These are phyloP conservation scores for Podospora tetraspora DNA, from an alignment of 495 filamentous ascomycete genomes.

Conservation along the genomic window DNA sequence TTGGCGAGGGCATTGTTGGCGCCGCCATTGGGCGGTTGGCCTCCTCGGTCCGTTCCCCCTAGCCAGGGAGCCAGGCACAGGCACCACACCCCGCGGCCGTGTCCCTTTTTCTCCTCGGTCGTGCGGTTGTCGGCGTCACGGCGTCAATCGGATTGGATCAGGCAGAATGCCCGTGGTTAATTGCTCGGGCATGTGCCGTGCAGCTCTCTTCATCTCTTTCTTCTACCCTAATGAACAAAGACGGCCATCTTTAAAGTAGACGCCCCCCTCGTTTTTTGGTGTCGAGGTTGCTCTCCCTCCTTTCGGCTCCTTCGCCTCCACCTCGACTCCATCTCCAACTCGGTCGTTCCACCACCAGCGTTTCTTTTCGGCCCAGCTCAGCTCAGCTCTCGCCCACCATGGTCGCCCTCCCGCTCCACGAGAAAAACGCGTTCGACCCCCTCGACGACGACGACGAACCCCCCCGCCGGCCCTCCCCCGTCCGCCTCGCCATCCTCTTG, in stretches of 20 bases:
- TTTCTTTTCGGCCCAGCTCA: neutral
- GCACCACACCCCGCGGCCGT: too few relatives aligned
- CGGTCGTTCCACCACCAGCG: too few relatives aligned
- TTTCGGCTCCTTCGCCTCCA: neutral
- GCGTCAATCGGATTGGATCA: neutral
- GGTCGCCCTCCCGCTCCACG: neutral
- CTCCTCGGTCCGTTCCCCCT: too few relatives aligned
- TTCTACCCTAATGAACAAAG: neutral
- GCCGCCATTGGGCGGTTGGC: neutral
- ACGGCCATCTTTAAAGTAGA: neutral
- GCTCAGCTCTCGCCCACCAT: neutral
- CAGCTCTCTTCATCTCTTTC: neutral
- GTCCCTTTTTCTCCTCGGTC: neutral
- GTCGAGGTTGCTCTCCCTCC: too few relatives aligned
- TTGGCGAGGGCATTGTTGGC: too few relatives aligned
- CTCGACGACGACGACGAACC: neutral
- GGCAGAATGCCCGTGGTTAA: neutral
- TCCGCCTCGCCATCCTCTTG: conserved; percentile 1
- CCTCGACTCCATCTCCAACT: neutral
- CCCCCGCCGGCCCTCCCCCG: neutral
- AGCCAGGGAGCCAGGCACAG: too few relatives aligned
- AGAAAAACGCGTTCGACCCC: neutral
- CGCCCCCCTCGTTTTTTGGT: too few relatives aligned
- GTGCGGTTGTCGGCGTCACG: neutral
- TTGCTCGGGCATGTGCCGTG: neutral